Base-by-base conservation (phyloP, 345 rosid genomes). In the Acer yangbiense region DNA sequence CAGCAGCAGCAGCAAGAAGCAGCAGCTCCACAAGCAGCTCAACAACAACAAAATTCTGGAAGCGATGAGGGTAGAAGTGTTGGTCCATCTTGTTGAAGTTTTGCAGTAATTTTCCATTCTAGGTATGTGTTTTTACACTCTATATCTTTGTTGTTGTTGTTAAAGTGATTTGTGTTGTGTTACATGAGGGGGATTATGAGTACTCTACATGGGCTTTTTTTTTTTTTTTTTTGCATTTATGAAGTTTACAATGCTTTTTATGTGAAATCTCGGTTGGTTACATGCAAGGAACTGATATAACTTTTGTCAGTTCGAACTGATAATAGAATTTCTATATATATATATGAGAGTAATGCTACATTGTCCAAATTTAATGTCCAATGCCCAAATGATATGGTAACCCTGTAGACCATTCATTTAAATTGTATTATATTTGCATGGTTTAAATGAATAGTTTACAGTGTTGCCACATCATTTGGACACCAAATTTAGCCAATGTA, bases 41-140 rank as follows among this genome's bases (percentile, higher is more conserved):
- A 35, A 46, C 88, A 82, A 65, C 88, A 88, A 7, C 82, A 83
- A 16, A 81, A 77, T 20, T 80, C 92, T 46, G 94, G 81, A 78
- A 87, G 86, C 54, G 92, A 90, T 80, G 89, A 89, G 77, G 80
- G 80, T 17, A 82, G 85, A 58, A 81, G 78, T 70, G 27, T 83
- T 52, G 76, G 87, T 68, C 87, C 83, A 18, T 82, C 89, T 77
- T 86, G 87, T 68, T 86, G 76, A 86, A 62, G 10, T 17, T 81
- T 62, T 65, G 58, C 68, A 78, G 64, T 8, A 54, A 27, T 32
- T 35, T 72, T 79, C 73, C 65, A 68, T 73, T 82, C 64, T 70
- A 78, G 87, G 84, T 87, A 73, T 73, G 76, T 57, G 23, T 21
- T 74, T 50, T 44, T 71, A 79, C 55, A 48, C 70, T 68, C 41